Evolutionary conservation across 2,329 filamentous ascomycete genomes (phyloP), one percentile per base, ranked within the genome.

Genomic region (Fusarium citri): DNA sequence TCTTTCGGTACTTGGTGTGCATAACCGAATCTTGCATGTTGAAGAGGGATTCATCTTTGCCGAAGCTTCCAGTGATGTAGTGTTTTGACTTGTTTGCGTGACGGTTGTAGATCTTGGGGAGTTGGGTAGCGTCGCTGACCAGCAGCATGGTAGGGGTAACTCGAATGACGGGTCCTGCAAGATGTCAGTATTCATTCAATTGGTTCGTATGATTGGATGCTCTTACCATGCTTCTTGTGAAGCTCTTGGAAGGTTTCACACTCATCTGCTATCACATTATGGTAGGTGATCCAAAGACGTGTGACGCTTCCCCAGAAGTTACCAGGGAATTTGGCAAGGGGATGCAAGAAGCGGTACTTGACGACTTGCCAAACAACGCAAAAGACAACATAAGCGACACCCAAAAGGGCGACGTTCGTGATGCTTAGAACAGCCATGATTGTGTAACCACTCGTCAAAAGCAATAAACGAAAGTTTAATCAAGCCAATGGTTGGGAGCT

Each of bases 41-140:
- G 76, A 90, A 88, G 8, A 89, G 70, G 2, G 81, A 83, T 63
- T 88, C 87, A 7, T 80, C 83, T 58, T 85, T 82, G 18, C 87
- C 87, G 68, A 89, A 88, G 25, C 81, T 85, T 22, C 86, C 87
- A 0, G 86, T 85, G 61, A 88, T 86, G 73, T 89, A 89, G 75
- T 88, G 84, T 50, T 86, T 81, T 2, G 85, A 85, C 73, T 89
- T 90, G 76, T 87, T 81, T 8, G 84, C 86, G 66, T 85, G 80
- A 23, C 86, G 83, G 55, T 82, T 80, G 77, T 89, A 90, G 26
- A 90, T 84, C 16, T 83, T 80, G 0, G 87, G 87, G 4, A 89
- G 80, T 72, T 86, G 84, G 2, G 80, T 84, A 0, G 87, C 82
- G 15, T 76, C 74, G n/a, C 68, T 74, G 40, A 76, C 59, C 6